Evolutionary conservation across 2,329 filamentous ascomycete genomes (phyloP).

Genomic region (Xylariales sp.): DNA sequence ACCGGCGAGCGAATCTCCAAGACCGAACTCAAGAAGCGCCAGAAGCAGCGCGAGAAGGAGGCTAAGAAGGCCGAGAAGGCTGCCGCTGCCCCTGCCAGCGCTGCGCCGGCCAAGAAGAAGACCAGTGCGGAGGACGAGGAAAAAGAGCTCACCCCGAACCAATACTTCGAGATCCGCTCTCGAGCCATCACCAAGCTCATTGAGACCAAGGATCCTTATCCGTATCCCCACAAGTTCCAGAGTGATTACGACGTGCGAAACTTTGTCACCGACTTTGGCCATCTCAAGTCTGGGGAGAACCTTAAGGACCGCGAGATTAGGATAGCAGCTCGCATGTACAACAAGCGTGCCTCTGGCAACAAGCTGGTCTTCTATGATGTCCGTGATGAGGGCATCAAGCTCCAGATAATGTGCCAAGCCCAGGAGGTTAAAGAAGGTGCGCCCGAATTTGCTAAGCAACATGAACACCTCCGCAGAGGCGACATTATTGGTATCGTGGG

Average conservation of each 20-base stretch:
- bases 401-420: conserved; percentile 90
- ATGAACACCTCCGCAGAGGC: conserved; percentile 82
- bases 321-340: conserved; percentile 84
- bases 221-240: conserved; percentile 90
- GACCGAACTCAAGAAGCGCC: conserved; percentile 88
- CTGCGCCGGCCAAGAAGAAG: conserved; percentile 62
- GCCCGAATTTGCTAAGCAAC: conserved; percentile 75
- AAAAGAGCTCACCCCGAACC: conserved; percentile 53
- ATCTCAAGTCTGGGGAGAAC: conserved; percentile 84
- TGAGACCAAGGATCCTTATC: conserved; percentile 69
- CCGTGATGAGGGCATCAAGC: conserved; percentile 56
- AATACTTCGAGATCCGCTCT: conserved; percentile 95
- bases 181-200: conserved; percentile 72
- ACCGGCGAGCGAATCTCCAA: conserved; percentile 86
- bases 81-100: conserved; percentile 58
- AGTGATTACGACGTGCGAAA: conserved; percentile 77
- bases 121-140: conserved; percentile 43
- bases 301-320: conserved; percentile 70
- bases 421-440: conserved; percentile 68
- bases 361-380: conserved; percentile 94
- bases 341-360: conserved; percentile 73
- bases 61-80: conserved; percentile 87
- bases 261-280: conserved; percentile 72
- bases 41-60: conserved; percentile 85
- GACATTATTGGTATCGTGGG: conserved; percentile 89